A percentile compares a stretch with the other conserved stretches of the same genome.
Evolutionary conservation across 345 rosid genomes (phyloP).

Genomic region (Leavenworthia alabamica): DNA sequence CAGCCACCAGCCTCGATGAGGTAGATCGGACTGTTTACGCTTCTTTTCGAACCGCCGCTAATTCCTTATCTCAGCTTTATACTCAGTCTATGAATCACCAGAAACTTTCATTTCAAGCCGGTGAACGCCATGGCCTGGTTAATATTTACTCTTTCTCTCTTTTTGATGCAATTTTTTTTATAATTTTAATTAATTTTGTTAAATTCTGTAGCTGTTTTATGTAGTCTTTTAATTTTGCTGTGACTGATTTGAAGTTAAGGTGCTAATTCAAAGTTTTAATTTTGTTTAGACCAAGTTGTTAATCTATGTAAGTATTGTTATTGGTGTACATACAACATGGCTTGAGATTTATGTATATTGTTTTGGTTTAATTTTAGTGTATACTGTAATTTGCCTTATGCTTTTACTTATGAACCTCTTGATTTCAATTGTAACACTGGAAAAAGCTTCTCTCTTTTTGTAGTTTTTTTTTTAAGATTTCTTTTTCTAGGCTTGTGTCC

Average conservation of each 20-base stretch:
- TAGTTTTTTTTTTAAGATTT: background rate
- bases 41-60: conserved; percentile 83
- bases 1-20: conserved; percentile 82
- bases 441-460: background rate
- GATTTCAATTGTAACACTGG: background rate
- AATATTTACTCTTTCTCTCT: background rate
- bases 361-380: background rate
- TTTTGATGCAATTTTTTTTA: background rate
- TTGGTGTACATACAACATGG: background rate
- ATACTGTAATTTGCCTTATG: background rate
- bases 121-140: conserved; percentile 70
- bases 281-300: background rate
- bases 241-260: background rate
- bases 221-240: too few relatives aligned
- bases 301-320: background rate
- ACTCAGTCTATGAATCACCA: conserved; percentile 77
- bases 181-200: background rate
- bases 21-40: conserved; percentile 94
- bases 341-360: background rate
- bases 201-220: background rate
- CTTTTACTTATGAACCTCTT: background rate
- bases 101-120: conserved; percentile 64
- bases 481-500: background rate
- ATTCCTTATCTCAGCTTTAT: conserved; percentile 82
- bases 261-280: background rate